Conservation (phyloP, 2,329 filamentous ascomycete species). For the Lasiodiplodia sp. region DNA sequence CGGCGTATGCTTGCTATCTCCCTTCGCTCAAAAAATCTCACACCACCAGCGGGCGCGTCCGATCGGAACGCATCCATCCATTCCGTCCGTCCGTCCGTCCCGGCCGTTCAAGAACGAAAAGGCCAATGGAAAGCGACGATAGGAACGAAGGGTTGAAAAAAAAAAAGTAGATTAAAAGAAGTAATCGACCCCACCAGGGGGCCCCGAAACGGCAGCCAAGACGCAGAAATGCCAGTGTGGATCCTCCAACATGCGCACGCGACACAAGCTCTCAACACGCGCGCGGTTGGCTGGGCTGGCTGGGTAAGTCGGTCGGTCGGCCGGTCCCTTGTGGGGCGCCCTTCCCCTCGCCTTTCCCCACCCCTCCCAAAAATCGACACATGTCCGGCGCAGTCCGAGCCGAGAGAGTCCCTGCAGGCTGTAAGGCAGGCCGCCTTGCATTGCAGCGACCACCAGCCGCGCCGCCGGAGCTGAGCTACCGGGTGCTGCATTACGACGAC, state of each 20-base stretch:
- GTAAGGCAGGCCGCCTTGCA: not conserved
- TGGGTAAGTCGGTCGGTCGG: not conserved
- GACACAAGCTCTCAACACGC: not conserved
- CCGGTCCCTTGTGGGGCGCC: too few relatives aligned
- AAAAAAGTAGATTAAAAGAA: not conserved
- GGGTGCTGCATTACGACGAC: not conserved
- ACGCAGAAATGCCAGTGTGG: constrained; percentile 1
- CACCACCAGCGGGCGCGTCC: not conserved
- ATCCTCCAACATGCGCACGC: not conserved
- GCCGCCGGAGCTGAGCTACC: too few relatives aligned
- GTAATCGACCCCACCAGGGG: not conserved
- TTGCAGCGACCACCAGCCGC: too few relatives aligned
- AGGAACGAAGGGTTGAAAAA: not conserved
- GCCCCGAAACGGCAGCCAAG: not conserved
- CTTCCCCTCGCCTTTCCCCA: not conserved
- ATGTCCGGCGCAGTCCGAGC: not conserved
- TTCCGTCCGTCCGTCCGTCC: not conserved
- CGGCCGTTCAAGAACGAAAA: too few relatives aligned
- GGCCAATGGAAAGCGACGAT: not conserved
- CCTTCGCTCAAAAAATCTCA: not conserved
- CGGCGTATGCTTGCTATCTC: not conserved
- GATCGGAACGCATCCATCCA: not conserved
- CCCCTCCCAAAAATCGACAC: not conserved
- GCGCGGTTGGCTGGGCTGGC: not conserved
- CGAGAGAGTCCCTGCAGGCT: too few relatives aligned